Evolutionary conservation across 495 filamentous ascomycete genomes (phyloP), one percentile per base, ranked within the genome.

Genomic region (Beverwykella pulmonaria): DNA sequence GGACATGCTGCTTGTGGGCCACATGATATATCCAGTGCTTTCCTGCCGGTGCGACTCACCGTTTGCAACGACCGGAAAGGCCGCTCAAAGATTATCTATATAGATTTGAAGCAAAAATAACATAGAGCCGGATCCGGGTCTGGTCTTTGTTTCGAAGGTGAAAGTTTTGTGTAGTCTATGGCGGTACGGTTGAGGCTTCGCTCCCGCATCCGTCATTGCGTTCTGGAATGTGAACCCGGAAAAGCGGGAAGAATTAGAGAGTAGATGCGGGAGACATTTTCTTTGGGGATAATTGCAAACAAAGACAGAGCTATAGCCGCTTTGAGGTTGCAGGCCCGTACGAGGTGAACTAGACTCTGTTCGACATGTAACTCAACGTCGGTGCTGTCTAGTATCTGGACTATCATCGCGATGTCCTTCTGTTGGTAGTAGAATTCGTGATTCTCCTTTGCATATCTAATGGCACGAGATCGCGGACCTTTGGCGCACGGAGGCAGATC

Each of bases 221-320:
- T 49, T 67, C 23, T 55, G 64, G 64, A 67, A 67, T 67, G 64
- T 50, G 41, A 39, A 39, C 12, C 30, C 30, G 12, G 5, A 4
- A 34, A 34, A 34, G 4, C 30, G 30, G 12, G 30, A 4, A 34
- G 30, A 12, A 5, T 12, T 12, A 5, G 12, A 34, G 12, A 4
- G 12, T 34, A 34, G 30, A 34, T 34, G 30, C 30, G 30, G 12
- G 12, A 34, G 12, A 34, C 12, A 5, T 34, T 44, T n/a, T 44
- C 39, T 44, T 44, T 44, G 3, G 39, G 9, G 39, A 9, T 9
- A 9, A 15, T n/a, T 3, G 39, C 15, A 15, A n/a, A 44, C 39
- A 44, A 44, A 10, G 39, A n/a, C 17, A n/a, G 15, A 2, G 39
- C 15, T 14, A 44, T 44, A n/a, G 30, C 30, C 5, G 30, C 30